Evolutionary conservation across 371 early-diverging fungal genomes (phyloP).

Genomic region (Nematocida minor): DNA sequence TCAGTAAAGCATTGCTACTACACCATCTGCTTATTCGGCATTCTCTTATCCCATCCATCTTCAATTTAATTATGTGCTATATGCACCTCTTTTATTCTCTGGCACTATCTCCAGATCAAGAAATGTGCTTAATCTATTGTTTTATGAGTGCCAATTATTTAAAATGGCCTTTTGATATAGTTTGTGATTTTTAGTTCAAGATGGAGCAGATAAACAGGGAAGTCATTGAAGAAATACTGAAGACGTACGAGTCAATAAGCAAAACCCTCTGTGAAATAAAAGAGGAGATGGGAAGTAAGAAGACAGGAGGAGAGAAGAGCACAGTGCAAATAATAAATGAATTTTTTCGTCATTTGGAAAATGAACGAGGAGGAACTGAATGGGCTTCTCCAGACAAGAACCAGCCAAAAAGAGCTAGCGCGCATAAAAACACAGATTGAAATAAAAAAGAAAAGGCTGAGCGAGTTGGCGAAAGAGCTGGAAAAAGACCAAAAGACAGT

Average conservation of each 20-base stretch:
- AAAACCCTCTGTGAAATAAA: slow-evolving; percentile 10
- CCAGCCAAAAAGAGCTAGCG: slow-evolving; percentile 1
- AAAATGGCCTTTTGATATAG: too few species aligned
- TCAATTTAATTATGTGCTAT: too few species aligned
- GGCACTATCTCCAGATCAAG: too few species aligned
- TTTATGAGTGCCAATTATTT: too few species aligned
- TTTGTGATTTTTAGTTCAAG: too few species aligned
- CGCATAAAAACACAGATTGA: slow-evolving; percentile 1
- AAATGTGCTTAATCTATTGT: too few species aligned
- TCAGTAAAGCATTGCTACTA: too few species aligned
- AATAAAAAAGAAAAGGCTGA: not conserved
- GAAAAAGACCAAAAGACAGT: not conserved
- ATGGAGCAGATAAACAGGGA: slow-evolving; percentile 21
- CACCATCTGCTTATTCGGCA: too few species aligned
- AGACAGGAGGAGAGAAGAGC: not conserved
- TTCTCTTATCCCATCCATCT: too few species aligned
- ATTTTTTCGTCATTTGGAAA: slow-evolving; percentile 16
- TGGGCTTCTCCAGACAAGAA: not conserved
- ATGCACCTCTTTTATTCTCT: too few species aligned
- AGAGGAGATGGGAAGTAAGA: not conserved
- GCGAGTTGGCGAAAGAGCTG: not conserved
- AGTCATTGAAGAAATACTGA: slow-evolving; percentile 16
- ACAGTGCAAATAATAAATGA: slow-evolving; percentile 18
- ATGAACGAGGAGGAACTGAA: slow-evolving; percentile 41
- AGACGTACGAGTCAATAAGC: slow-evolving; percentile 1